These are phyloP conservation scores for Diaporthe vexans DNA, from an alignment of 2,329 filamentous ascomycete genomes.

Conservation along the genomic window DNA sequence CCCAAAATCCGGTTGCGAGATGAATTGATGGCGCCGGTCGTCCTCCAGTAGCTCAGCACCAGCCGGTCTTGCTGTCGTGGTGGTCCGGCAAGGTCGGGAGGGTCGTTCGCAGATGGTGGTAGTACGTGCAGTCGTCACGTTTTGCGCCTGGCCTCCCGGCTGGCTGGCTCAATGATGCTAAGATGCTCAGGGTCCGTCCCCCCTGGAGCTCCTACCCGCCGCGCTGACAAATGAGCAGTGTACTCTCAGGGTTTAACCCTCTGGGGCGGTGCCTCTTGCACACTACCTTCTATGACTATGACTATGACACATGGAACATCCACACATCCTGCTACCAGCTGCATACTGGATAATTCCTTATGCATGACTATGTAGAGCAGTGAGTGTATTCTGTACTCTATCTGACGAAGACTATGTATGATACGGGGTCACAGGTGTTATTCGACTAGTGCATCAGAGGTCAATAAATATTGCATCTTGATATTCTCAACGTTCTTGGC, in stretches of 20 bases:
- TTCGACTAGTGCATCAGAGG: not conserved
- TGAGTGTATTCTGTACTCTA: too few species aligned
- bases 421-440: not conserved
- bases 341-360: not conserved
- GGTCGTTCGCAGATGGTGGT: conserved; percentile 6
- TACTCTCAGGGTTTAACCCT: not conserved
- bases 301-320: not conserved
- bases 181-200: conserved; percentile 11
- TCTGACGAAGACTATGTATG: too few species aligned
- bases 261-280: not conserved
- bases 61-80: conserved; percentile 29
- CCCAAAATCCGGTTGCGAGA: not conserved
- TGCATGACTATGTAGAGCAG: not conserved
- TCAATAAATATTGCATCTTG: not conserved
- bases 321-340: too few species aligned
- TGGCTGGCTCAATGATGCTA: conserved; percentile 30
- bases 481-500: not conserved
- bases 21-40: not conserved
- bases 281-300: not conserved
- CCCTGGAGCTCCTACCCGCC: not conserved
- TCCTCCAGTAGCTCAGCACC: conserved; percentile 12
- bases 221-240: not conserved
- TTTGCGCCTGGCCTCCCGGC: conserved; percentile 13
- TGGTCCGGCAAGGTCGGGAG: conserved; percentile 8
- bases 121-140: conserved; percentile 26